phyloP scores from a whole-genome alignment of 1,284 basidiomycete genomes.

The Hortiboletus rubellus region DNA sequence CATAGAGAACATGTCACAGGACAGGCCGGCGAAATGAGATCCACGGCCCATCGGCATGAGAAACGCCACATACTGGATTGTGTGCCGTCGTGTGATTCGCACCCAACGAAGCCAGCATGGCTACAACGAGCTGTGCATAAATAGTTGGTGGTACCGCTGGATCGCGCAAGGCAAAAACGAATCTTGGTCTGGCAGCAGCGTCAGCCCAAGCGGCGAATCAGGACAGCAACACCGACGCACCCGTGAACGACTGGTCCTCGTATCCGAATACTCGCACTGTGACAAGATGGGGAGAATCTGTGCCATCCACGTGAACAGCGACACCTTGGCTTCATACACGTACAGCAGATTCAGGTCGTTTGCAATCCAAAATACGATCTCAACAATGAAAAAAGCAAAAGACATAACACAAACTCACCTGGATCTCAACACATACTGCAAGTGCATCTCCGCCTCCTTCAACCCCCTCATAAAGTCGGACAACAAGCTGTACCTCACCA shows the following conservation, averaged over 20 bases:
- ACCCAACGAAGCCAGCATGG: slow-evolving; percentile 68
- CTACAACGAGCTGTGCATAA: slow-evolving; percentile 80
- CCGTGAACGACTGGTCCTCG: slow-evolving; percentile 72
- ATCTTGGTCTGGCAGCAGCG: slow-evolving; percentile 61
- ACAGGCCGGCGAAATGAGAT: neutral
- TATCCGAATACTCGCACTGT: slow-evolving; percentile 85
- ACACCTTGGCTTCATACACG: slow-evolving; percentile 94
- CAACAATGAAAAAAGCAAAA: neutral
- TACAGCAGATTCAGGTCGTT: slow-evolving; percentile 91
- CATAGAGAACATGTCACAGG: too few relatives aligned
- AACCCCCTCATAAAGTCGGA: slow-evolving; percentile 81
- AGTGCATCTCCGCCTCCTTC: slow-evolving; percentile 79
- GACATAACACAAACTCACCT: slow-evolving; percentile 47
- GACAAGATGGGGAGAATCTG: slow-evolving; percentile 82
- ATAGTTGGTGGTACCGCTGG: slow-evolving; percentile 86
- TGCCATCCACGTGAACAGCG: slow-evolving; percentile 82
- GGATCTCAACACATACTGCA: slow-evolving; percentile 88
- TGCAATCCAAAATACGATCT: slow-evolving; percentile 30
- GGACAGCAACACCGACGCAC: slow-evolving; percentile 41
- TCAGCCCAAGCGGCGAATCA: neutral
- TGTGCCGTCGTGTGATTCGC: slow-evolving; percentile 61
- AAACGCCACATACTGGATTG: slow-evolving; percentile 55
- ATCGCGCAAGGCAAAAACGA: slow-evolving; percentile 86
- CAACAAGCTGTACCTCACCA: slow-evolving; percentile 80
- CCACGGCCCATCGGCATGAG: neutral